Evolutionary conservation across 768 basidiomycete species (phyloP).

Genomic region (Leucocoprinus sp.): DNA sequence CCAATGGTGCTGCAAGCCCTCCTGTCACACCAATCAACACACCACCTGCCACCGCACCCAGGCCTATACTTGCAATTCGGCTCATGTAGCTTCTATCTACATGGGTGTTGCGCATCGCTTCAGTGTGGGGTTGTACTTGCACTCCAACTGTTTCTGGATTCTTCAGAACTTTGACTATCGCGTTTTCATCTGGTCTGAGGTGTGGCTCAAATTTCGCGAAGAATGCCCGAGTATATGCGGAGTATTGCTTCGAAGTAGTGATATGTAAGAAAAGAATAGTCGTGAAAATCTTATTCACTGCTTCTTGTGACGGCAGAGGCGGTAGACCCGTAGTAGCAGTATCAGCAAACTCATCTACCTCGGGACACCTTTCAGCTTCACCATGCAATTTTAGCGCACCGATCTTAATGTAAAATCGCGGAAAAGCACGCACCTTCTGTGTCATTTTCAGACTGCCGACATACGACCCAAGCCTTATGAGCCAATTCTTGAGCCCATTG

Average conservation of each 20-base stretch:
- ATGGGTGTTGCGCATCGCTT: slow-evolving; percentile 31
- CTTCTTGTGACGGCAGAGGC: slow-evolving; percentile 27
- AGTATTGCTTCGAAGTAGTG: slow-evolving; percentile 39
- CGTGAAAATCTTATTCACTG: slow-evolving; percentile 37
- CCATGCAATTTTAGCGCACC: background rate
- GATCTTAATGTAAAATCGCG: background rate
- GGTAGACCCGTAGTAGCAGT: slow-evolving; percentile 34
- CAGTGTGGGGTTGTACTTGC: slow-evolving; percentile 34
- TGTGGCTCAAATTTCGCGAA: slow-evolving; percentile 27
- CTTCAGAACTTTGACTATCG: slow-evolving; percentile 38
- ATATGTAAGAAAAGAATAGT: slow-evolving; percentile 44
- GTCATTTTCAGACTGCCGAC: slow-evolving; percentile 24
- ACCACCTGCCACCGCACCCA: slow-evolving; percentile 47
- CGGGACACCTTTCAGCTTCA: slow-evolving; percentile 30
- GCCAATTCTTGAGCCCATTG: slow-evolving; percentile 37
- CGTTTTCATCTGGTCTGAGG: slow-evolving; percentile 30
- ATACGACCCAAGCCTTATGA: slow-evolving; percentile 36
- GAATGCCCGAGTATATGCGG: slow-evolving; percentile 42
- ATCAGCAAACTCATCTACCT: slow-evolving; percentile 34
- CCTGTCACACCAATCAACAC: slow-evolving; percentile 51
- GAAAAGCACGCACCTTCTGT: slow-evolving; percentile 7
- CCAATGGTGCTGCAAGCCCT: slow-evolving; percentile 48
- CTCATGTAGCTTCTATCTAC: slow-evolving; percentile 32
- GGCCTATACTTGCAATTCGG: slow-evolving; percentile 39
- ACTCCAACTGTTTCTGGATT: slow-evolving; percentile 38